Percentiles rank a stretch among this genome's conserved stretches.
These are phyloP conservation scores for Excoecaria agallocha DNA, from an alignment of 345 rosid genomes.

Conservation along the genomic window DNA sequence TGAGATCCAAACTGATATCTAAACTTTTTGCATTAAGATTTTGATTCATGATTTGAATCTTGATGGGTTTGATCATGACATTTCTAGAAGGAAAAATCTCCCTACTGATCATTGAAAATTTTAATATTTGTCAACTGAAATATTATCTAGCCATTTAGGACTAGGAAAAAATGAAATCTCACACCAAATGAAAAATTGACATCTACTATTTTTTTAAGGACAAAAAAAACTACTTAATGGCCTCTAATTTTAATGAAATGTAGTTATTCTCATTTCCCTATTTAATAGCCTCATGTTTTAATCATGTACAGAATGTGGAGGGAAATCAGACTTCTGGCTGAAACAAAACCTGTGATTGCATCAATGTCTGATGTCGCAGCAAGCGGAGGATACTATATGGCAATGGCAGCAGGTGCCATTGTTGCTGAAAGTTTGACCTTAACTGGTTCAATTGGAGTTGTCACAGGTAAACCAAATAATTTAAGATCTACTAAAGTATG, in stretches of 20 bases:
- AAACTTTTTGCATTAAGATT: not conserved
- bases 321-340: constrained; percentile 81
- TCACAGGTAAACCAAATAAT: constrained; percentile 54
- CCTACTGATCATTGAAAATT: not conserved
- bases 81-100: not conserved
- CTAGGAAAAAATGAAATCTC: too few relatives aligned
- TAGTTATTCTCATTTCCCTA: not conserved
- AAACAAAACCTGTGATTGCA: constrained; percentile 78
- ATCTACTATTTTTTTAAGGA: too few relatives aligned
- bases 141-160: too few relatives aligned
- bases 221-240: too few relatives aligned
- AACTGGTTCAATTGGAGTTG: constrained; percentile 94
- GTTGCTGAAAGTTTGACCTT: constrained; percentile 80
- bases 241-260: not conserved
- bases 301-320: constrained; percentile 78
- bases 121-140: not conserved
- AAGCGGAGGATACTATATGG: constrained; percentile 98
- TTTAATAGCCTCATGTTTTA: constrained; percentile 10
- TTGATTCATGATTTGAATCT: not conserved
- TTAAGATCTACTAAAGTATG: not conserved
- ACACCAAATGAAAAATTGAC: too few relatives aligned
- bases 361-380: constrained; percentile 96
- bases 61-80: not conserved
- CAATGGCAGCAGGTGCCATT: constrained; percentile 77
- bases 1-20: not conserved